phyloP scores from a whole-genome alignment of 306 rosid genomes.

The Oemleria cerasiformis region DNA sequence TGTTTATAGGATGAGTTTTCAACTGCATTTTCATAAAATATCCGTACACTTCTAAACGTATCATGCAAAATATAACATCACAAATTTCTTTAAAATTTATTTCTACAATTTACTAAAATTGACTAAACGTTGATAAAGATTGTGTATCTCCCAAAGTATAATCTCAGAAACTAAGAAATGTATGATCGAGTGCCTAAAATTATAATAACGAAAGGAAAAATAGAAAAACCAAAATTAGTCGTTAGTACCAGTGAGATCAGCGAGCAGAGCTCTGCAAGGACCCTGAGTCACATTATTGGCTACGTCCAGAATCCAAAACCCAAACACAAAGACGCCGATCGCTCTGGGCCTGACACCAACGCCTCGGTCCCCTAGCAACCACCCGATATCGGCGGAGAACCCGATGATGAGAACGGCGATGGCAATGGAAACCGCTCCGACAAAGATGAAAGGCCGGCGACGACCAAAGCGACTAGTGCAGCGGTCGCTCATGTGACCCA shows the following conservation, averaged over 20 bases:
- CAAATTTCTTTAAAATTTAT: neutral
- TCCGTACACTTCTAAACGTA: neutral
- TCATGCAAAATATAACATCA: neutral
- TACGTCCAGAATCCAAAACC: constrained; percentile 84
- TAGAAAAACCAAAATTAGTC: neutral
- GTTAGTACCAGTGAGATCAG: constrained; percentile 75
- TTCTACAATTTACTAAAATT: neutral
- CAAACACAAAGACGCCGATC: constrained; percentile 56
- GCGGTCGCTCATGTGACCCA: constrained; percentile 80
- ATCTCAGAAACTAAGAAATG: neutral
- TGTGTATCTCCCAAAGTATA: too few species aligned
- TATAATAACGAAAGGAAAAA: neutral
- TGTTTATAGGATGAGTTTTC: neutral
- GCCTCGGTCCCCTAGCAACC: constrained; percentile 59
- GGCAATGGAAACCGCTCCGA: constrained; percentile 52
- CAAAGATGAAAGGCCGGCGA: constrained; percentile 74
- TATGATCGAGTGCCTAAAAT: neutral
- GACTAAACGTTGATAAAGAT: neutral
- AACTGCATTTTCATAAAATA: neutral
- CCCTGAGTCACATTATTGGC: constrained; percentile 82
- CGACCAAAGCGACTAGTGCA: constrained; percentile 78
- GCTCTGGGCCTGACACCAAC: constrained; percentile 50
- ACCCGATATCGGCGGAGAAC: constrained; percentile 79
- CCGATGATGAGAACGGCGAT: constrained; percentile 65
- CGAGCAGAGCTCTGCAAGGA: constrained; percentile 87